Conservation (phyloP, 768 basidiomycete genomes). For the Trametes meyenii region DNA sequence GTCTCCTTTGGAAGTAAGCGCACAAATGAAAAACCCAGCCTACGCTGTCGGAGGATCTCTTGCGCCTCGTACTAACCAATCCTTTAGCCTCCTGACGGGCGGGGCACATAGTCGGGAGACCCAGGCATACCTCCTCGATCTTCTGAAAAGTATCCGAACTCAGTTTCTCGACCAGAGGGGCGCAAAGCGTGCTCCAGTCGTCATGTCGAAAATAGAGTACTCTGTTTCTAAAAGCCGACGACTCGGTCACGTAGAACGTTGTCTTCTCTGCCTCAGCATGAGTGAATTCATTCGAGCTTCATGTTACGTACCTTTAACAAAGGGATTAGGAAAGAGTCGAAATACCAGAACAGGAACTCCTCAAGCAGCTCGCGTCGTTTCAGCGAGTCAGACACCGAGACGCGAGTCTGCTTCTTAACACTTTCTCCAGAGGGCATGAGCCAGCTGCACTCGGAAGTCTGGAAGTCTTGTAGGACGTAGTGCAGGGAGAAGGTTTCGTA, state of each 20-base stretch:
- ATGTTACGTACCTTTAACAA: slow-evolving; percentile 66
- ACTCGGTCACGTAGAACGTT: slow-evolving; percentile 93
- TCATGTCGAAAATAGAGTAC: slow-evolving; percentile 93
- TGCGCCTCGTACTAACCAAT: slow-evolving; percentile 58
- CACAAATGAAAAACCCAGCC: slow-evolving; percentile 82
- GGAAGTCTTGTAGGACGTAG: slow-evolving; percentile 73
- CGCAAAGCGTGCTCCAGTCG: slow-evolving; percentile 85
- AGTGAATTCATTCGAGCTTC: too few species aligned
- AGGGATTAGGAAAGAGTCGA: slow-evolving; percentile 81
- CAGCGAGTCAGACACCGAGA: slow-evolving; percentile 64
- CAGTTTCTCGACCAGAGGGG: slow-evolving; percentile 79
- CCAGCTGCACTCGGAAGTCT: slow-evolving; percentile 80
- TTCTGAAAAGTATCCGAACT: slow-evolving; percentile 69
- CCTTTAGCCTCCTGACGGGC: neutral
- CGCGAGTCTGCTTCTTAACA: slow-evolving; percentile 46
- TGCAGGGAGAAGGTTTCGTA: slow-evolving; percentile 83
- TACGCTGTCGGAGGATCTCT: slow-evolving; percentile 69
- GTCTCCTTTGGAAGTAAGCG: slow-evolving; percentile 92
- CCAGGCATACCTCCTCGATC: slow-evolving; percentile 59
- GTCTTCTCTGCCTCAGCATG: slow-evolving; percentile 53
- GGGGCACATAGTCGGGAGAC: too few species aligned
- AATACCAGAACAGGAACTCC: slow-evolving; percentile 94
- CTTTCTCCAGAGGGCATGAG: slow-evolving; percentile 50
- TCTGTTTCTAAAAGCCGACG: slow-evolving; percentile 79
- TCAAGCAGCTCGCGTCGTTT: slow-evolving; percentile 83